Conservation (phyloP, 805 yeast genomes). For the Ogataea nitratoaversa region DNA sequence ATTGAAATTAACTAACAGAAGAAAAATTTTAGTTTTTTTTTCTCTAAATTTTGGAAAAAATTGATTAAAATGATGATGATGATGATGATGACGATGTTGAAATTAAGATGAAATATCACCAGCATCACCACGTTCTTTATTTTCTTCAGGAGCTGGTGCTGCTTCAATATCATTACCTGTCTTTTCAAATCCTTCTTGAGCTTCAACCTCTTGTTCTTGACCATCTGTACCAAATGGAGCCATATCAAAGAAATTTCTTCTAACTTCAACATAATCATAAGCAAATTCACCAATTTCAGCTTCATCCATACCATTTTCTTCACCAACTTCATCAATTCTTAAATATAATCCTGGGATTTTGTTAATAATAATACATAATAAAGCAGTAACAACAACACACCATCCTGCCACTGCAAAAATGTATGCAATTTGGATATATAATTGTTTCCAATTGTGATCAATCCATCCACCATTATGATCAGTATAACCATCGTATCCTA, state of each 20-base stretch:
- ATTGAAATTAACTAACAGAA: too few species aligned
- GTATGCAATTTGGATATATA: constrained; percentile 86
- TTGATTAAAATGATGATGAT: too few species aligned
- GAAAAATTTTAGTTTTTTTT: too few species aligned
- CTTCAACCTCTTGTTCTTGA: background rate
- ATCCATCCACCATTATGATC: constrained; percentile 91
- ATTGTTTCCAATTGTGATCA: constrained; percentile 83
- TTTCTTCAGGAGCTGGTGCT: background rate
- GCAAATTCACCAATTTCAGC: constrained; percentile 98
- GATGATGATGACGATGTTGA: too few species aligned
- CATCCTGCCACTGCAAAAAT: constrained; percentile 72
- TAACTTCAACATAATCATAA: constrained; percentile 95
- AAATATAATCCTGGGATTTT: constrained; percentile 77
- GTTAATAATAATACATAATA: constrained; percentile 70
- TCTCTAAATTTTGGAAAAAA: too few species aligned
- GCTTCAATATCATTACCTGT: background rate
- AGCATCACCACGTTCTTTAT: background rate
- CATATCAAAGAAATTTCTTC: constrained; percentile 74
- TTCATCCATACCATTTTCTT: constrained; percentile 87
- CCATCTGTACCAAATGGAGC: constrained; percentile 6
- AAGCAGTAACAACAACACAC: constrained; percentile 67
- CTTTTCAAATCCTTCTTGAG: background rate
- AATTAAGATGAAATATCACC: background rate
- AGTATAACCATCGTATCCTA: constrained; percentile 86
- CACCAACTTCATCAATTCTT: constrained; percentile 80